phyloP scores from a whole-genome alignment of 2,329 filamentous ascomycete species.

The Claviceps africana region DNA sequence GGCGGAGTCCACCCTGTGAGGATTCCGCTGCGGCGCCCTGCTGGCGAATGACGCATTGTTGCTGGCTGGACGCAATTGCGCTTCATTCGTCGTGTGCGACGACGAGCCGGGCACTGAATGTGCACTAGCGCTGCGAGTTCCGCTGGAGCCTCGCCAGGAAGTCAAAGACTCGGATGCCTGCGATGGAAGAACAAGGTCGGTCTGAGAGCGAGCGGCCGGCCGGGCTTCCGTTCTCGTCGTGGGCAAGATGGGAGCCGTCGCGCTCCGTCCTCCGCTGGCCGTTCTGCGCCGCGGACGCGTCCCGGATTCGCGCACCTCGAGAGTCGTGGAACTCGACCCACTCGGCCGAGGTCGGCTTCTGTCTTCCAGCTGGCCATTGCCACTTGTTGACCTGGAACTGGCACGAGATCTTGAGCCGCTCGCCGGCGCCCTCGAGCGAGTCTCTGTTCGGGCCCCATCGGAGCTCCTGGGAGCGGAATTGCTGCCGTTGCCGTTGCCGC shows the following conservation, averaged over 20 bases:
- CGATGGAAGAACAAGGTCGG: constrained; percentile 41
- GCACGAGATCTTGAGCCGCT: constrained; percentile 22
- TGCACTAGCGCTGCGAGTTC: constrained; percentile 28
- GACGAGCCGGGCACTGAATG: constrained; percentile 16
- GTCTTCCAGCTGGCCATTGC: constrained; percentile 29
- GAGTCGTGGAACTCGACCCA: constrained; percentile 10
- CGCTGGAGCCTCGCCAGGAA: constrained; percentile 26
- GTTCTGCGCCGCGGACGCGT: constrained; percentile 31
- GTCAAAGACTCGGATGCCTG: constrained; percentile 23
- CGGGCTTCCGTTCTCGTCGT: constrained; percentile 27
- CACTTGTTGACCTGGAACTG: constrained; percentile 33
- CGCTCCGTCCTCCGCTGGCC: constrained; percentile 40
- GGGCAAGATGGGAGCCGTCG: constrained; percentile 33
- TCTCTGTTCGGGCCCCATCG: constrained; percentile 12
- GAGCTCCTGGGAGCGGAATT: constrained; percentile 23
- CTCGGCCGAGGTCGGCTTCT: constrained; percentile 35
- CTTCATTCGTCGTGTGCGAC: constrained; percentile 12
- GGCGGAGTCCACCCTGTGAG: constrained; percentile 1
- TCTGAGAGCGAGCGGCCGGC: constrained; percentile 47
- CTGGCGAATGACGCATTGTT: constrained; percentile 24
- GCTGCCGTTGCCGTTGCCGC: constrained; percentile 32
- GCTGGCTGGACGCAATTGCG: constrained; percentile 7
- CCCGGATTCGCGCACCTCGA: constrained; percentile 18
- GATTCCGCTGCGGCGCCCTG: constrained; percentile 17
- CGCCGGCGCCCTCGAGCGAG: constrained; percentile 16